phyloP scores from a whole-genome alignment of 2,329 filamentous ascomycete genomes.

The Aplosporella prunicola region DNA sequence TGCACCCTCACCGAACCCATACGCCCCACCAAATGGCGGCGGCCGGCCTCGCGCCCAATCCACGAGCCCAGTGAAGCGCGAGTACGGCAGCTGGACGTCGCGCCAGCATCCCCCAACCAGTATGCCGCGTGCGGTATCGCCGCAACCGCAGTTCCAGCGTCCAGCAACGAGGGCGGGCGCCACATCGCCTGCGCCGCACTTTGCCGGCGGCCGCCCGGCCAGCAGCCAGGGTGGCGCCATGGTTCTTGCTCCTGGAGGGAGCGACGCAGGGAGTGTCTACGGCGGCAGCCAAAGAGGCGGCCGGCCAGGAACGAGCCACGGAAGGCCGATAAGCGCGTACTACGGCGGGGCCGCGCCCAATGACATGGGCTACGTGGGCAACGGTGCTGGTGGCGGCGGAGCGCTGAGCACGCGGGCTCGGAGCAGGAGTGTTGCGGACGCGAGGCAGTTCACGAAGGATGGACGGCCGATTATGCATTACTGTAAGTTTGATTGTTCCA shows the following conservation, averaged over 20 bases:
- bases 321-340: constrained; percentile 39
- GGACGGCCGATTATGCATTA: constrained; percentile 85
- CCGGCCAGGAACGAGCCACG: constrained; percentile 15
- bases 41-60: constrained; percentile 26
- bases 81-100: constrained; percentile 15
- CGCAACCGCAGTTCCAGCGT: constrained; percentile 40
- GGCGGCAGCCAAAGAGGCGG: constrained; percentile 31
- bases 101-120: constrained; percentile 29
- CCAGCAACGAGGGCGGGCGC: constrained; percentile 21
- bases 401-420: constrained; percentile 38
- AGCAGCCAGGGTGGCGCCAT: constrained; percentile 36
- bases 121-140: constrained; percentile 38
- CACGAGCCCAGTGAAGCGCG: constrained; percentile 32
- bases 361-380: constrained; percentile 23
- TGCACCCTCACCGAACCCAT: constrained; percentile 56
- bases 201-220: constrained; percentile 35
- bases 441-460: constrained; percentile 67
- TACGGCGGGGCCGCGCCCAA: constrained; percentile 21
- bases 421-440: constrained; percentile 82
- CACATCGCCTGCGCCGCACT: constrained; percentile 8
- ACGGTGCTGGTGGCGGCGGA: constrained; percentile 17
- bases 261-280: constrained; percentile 31
- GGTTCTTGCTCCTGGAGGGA: constrained; percentile 33
- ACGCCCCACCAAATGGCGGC: constrained; percentile 30
- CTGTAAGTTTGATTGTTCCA: constrained; percentile 54